These are phyloP conservation scores for Xerocomus nothofagi DNA, from an alignment of 1,284 basidiomycete species.

Conservation along the genomic window DNA sequence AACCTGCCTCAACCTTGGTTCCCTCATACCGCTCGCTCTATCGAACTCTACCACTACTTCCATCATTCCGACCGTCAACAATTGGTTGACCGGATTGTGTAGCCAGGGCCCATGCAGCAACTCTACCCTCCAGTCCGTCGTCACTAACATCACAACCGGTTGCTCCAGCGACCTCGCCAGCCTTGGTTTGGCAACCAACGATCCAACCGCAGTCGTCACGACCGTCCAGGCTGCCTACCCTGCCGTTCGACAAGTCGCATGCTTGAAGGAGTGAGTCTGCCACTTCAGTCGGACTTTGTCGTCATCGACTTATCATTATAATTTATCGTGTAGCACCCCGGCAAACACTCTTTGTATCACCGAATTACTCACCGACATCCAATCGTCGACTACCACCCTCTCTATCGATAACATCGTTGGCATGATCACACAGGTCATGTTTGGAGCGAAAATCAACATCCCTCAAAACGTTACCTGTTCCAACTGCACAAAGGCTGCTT, in stretches of 20 bases:
- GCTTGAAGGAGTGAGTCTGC: slow-evolving; percentile 55
- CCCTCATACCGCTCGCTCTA: slow-evolving; percentile 45
- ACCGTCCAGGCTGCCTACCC: slow-evolving; percentile 49
- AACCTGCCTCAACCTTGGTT: slow-evolving; percentile 52
- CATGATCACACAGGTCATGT: slow-evolving; percentile 11
- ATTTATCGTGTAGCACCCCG: slow-evolving; percentile 35
- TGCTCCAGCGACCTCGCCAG: slow-evolving; percentile 50
- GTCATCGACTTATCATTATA: neutral
- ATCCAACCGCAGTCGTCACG: slow-evolving; percentile 4
- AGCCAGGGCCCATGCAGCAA: slow-evolving; percentile 55
- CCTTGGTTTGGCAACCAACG: slow-evolving; percentile 24
- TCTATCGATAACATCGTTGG: slow-evolving; percentile 18
- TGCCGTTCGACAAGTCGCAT: slow-evolving; percentile 47
- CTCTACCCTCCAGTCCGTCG: slow-evolving; percentile 45
- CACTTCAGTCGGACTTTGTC: neutral
- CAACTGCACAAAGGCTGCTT: slow-evolving; percentile 47
- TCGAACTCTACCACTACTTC: slow-evolving; percentile 41
- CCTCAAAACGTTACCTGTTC: slow-evolving; percentile 45
- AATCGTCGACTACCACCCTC: slow-evolving; percentile 33
- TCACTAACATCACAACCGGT: slow-evolving; percentile 45
- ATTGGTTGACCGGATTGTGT: slow-evolving; percentile 60
- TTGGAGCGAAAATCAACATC: slow-evolving; percentile 15
- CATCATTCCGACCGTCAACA: slow-evolving; percentile 51
- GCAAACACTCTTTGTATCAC: slow-evolving; percentile 51
- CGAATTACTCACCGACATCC: slow-evolving; percentile 47